Base-by-base conservation (phyloP, 208 protist genomes). In the Blechomonas ayalai region DNA sequence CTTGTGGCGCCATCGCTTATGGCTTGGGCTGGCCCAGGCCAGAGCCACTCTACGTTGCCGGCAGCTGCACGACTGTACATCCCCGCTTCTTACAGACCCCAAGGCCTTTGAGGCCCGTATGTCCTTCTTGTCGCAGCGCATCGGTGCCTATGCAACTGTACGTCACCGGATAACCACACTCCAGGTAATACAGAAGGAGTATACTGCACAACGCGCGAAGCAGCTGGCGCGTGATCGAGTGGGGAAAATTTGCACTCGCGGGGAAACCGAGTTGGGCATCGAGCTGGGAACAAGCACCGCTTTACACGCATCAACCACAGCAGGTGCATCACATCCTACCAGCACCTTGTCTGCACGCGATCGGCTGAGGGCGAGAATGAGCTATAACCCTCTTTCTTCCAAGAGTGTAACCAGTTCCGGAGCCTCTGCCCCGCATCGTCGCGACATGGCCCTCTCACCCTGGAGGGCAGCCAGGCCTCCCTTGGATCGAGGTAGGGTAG, bases 91-190 rank as follows among this genome's bases (percentile, higher is more conserved):
- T 29, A 75, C 65, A 1, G 71, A 83, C 41, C 67, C 73, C 0
- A 48, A 33, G 1, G 46, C 64, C n/a, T 71, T 80, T 26, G 49
- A 60, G 19, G 52, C 69, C 39, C 51, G 73, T n/a, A 66, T 71
- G 26, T 66, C 79, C 31, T 73, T 79, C 46, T 47, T 88, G 28
- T 82, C 67, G 10, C 65, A 78, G 38, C 69, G 79, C 25, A 65
- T 74, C 5, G 73, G 61, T 19, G 63, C 64, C 3, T 88, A 78
- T 59, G 67, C 73, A 2, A 64, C 52, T 22, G 53, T 76, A 32
- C 62, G 52, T 3, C 52, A 74, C 35, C 58, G 58, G 4, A 43
- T 81, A 0, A 69, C 67, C 38, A 74, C 73, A 1, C 32, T 87
- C 19, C 39, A 64, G 42, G 58, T 50, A 2, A 38, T 76, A 4